Percentiles rank a stretch among this genome's conserved stretches.
Conservation (phyloP, 2,329 filamentous ascomycete genomes). For the Sporothrix brunneoviolacea region DNA sequence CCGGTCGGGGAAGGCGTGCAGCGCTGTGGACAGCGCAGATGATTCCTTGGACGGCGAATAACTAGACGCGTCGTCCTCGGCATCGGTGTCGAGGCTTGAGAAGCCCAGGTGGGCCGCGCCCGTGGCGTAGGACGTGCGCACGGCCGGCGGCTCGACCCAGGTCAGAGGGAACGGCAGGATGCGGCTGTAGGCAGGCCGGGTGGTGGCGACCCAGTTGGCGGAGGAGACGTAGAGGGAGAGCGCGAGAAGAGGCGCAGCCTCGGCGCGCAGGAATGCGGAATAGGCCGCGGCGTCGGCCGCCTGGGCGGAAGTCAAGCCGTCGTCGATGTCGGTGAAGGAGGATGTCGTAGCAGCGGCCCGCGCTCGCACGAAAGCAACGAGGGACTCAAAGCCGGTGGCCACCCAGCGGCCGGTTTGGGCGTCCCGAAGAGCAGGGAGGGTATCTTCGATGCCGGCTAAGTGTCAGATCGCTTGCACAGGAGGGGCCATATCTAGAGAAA, state of each 20-base stretch:
- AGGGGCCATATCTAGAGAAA: too few species aligned
- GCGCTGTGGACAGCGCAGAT: conserved; percentile 10
- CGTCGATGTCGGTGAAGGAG: conserved; percentile 30
- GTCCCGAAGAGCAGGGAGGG: conserved; percentile 49
- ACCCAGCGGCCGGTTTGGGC: conserved; percentile 44
- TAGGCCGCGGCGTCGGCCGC: conserved; percentile 45
- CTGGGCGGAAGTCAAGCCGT: conserved; percentile 32
- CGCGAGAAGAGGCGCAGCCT: conserved; percentile 72
- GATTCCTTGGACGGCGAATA: conserved; percentile 27
- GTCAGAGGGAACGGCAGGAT: conserved; percentile 82
- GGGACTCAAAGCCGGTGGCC: conserved; percentile 53
- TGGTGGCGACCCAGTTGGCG: conserved; percentile 73
- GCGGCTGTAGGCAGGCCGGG: conserved; percentile 71
- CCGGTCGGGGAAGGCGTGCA: conserved; percentile 16
- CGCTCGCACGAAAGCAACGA: conserved; percentile 50
- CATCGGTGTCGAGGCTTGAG: conserved; percentile 56
- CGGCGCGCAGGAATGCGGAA: conserved; percentile 64
- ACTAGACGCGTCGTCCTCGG: conserved; percentile 17
- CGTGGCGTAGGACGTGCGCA: conserved; percentile 62
- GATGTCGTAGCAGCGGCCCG: conserved; percentile 20
- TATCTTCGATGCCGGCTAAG: conserved; percentile 31
- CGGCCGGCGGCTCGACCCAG: conserved; percentile 72
- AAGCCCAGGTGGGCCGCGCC: conserved; percentile 66
- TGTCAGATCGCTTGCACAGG: too few species aligned
- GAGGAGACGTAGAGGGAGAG: conserved; percentile 86